These are phyloP conservation scores for Pyrus communis DNA, from an alignment of 306 rosid species.

Conservation along the genomic window DNA sequence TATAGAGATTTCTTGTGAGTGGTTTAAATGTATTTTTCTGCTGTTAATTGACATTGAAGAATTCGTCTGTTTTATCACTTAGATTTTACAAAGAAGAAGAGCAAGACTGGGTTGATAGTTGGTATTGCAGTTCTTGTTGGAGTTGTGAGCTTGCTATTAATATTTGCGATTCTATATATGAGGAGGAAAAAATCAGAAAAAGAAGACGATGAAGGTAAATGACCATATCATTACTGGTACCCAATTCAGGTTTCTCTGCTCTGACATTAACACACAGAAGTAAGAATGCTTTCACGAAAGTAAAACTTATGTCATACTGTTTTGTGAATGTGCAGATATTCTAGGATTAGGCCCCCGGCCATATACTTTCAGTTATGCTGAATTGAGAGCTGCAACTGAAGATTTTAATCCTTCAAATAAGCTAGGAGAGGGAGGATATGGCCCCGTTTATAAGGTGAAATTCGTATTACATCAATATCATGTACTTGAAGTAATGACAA, in stretches of 20 bases:
- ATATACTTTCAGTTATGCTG: slow-evolving; percentile 20
- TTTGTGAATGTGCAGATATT: background rate
- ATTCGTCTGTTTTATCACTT: too few relatives aligned
- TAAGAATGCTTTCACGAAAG: background rate
- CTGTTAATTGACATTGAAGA: too few relatives aligned
- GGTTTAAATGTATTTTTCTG: too few relatives aligned
- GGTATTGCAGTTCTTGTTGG: slow-evolving; percentile 4
- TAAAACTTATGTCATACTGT: background rate
- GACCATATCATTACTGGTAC: background rate
- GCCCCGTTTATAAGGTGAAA: slow-evolving; percentile 18
- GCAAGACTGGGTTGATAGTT: slow-evolving; percentile 1
- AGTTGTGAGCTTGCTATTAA: background rate
- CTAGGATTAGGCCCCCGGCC: slow-evolving; percentile 13
- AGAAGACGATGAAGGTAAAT: slow-evolving; percentile 9
- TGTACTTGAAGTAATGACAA: background rate
- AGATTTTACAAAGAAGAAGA: background rate
- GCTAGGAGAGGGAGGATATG: slow-evolving; percentile 32
- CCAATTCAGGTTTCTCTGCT: background rate
- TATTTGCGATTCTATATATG: background rate
- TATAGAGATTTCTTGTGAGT: background rate
- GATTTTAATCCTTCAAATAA: slow-evolving; percentile 22
- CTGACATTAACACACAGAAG: background rate
- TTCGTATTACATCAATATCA: background rate
- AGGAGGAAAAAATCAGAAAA: background rate
- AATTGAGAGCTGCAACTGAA: slow-evolving; percentile 16